Evolutionary conservation across 2,329 filamentous ascomycete species (phyloP), one percentile per base, ranked within the genome.

Genomic region (Penicillium olsonii): DNA sequence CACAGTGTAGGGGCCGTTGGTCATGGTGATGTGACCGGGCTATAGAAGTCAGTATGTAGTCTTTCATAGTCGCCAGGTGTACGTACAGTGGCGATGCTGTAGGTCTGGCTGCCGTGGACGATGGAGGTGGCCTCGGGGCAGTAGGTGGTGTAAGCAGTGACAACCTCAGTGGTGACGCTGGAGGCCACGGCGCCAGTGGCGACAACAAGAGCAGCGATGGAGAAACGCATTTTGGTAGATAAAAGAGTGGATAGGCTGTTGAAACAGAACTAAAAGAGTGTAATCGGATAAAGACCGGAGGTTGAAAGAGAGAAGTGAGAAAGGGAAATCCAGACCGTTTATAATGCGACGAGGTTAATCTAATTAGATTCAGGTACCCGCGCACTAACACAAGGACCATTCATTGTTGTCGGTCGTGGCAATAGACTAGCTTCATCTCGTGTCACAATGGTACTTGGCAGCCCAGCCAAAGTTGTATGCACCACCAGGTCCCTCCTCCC

Each of bases 21-120:
- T 83, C 78, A 88, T 82, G 76, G 85, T 88, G 71, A 87, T 72
- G 69, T 83, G 85, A 69, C 84, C 85, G 68, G 85, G 73, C 81
- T 83, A 62, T 5, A 26, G 33, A 50, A 18, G 24, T 45, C 39
- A 38, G 37, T 41, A 20, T 41, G 20, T n/a, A 10, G 15, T 18
- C 12, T n/a, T 31, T 1, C 15, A 3, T 22, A 11, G n/a, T 10
- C 14, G 15, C 2, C 5, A 4, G 15, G 18, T 1, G 4, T 19
- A 54, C 77, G 53, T 76, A 82, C 81, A 75, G 80, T 75, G 58
- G 84, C 84, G 73, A 90, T 77, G 63, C 81, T 86, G 80, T 87
- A 88, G 74, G 85, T 88, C 70, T 80, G 77, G 73, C 73, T 76
- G 68, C 79, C 81, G 75, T 87, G 78, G 65, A 80, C 81, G 72